Evolutionary conservation across 768 basidiomycete genomes (phyloP).

Genomic region (Agaricus blazei): DNA sequence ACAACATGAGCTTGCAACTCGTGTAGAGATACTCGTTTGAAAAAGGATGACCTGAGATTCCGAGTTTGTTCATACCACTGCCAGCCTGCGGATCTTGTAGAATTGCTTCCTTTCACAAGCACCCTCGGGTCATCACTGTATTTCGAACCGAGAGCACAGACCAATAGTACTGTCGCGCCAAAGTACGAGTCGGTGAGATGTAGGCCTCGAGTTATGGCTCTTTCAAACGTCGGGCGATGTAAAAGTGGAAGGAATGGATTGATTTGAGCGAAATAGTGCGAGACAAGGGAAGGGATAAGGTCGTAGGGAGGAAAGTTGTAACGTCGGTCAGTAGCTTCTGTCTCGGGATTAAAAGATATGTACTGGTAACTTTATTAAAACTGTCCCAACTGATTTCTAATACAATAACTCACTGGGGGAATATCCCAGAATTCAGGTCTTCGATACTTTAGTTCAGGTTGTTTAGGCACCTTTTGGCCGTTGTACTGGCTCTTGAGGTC

Average conservation of each 20-base stretch:
- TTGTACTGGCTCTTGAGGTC: slow-evolving; percentile 52
- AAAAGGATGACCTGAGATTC: slow-evolving; percentile 52
- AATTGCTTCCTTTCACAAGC: slow-evolving; percentile 39
- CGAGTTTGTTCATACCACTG: slow-evolving; percentile 65
- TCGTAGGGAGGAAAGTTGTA: slow-evolving; percentile 50
- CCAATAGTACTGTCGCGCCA: slow-evolving; percentile 45
- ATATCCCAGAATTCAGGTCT: slow-evolving; percentile 47
- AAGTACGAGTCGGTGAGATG: slow-evolving; percentile 50
- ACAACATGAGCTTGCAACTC: slow-evolving; percentile 72
- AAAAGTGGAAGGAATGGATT: slow-evolving; percentile 62
- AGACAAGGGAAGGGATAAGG: slow-evolving; percentile 48
- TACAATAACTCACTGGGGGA: slow-evolving; percentile 32
- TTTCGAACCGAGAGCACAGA: slow-evolving; percentile 65
- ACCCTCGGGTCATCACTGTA: slow-evolving; percentile 61
- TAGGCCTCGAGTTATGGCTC: slow-evolving; percentile 38
- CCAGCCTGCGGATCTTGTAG: slow-evolving; percentile 49
- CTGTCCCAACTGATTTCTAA: background rate
- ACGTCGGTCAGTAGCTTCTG: slow-evolving; percentile 16
- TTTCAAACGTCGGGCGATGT: slow-evolving; percentile 67
- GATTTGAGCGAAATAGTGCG: slow-evolving; percentile 57
- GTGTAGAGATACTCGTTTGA: slow-evolving; percentile 55
- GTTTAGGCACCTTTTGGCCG: slow-evolving; percentile 26
- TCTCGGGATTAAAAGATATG: slow-evolving; percentile 22
- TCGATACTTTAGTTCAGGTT: slow-evolving; percentile 21
- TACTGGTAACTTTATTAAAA: slow-evolving; percentile 20